A percentile compares a stretch with the other conserved stretches of the same genome.
These are phyloP conservation scores for Forsythia viridissima DNA, from an alignment of 257 asterid genomes.

Conservation along the genomic window DNA sequence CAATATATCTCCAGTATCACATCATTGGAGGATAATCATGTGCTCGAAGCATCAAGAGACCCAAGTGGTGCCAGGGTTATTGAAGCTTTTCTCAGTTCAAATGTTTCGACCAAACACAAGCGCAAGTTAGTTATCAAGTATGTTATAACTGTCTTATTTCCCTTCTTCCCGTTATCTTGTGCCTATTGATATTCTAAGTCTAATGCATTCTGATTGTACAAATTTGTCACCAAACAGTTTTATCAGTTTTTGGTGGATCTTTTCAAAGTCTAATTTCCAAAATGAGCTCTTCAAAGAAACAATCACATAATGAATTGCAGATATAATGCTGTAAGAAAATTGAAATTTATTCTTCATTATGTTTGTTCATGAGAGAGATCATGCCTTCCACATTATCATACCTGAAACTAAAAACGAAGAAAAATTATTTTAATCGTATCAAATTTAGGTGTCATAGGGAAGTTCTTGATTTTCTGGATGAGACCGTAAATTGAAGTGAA, in stretches of 20 bases:
- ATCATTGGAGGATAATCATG: slow-evolving; percentile 65
- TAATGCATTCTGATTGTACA: background rate
- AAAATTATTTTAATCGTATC: background rate
- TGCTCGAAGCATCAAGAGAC: slow-evolving; percentile 70
- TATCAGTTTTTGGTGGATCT: background rate
- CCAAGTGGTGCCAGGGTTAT: slow-evolving; percentile 86
- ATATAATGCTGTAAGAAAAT: background rate
- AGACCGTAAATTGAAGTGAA: background rate
- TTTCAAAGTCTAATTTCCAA: background rate
- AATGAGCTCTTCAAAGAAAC: slow-evolving; percentile 3
- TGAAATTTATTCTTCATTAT: background rate
- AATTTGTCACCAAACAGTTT: background rate
- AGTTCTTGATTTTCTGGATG: background rate
- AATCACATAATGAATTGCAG: background rate
- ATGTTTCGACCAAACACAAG: slow-evolving; percentile 70
- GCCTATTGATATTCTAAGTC: background rate
- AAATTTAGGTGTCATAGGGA: background rate
- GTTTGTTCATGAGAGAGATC: background rate
- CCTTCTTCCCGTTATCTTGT: slow-evolving; percentile 14
- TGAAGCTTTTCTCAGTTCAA: slow-evolving; percentile 84
- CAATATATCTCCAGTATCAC: slow-evolving; percentile 64
- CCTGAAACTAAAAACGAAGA: background rate
- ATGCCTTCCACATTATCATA: background rate
- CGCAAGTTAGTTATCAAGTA: slow-evolving; percentile 76
- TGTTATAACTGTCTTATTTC: slow-evolving; percentile 29